Base-by-base conservation (phyloP, 805 yeast species). In the Candida manassasensis region DNA sequence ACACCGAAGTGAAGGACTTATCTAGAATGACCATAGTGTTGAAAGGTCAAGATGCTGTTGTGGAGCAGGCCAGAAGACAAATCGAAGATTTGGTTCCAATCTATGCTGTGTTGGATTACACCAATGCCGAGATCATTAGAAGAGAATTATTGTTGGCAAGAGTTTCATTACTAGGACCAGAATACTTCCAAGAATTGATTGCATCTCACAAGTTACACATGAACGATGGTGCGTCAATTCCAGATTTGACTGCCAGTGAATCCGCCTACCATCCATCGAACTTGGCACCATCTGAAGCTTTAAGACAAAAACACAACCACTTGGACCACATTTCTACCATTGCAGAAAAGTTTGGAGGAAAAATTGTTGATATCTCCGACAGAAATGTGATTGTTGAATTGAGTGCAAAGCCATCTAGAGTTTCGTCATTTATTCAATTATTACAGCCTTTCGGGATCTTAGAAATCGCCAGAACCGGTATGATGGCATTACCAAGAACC, bases 401-500 rank as follows among this genome's bases (percentile, higher is more conserved):
- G 48, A 73, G 85, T 45, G 98, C 97, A 36, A 89, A 90, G 59
- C 98, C 97, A 24, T 77, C 84, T 36, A 79, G 97, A 62, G 74
- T 93, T 44, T 71, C 90, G 29, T 79, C 94, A 27, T 89, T 89
- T 61, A 77, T 93, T 56, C 84, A 84, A 44, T 77, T 93, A 56
- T 71, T 89, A 55, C 93, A 87, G 59, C 98, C 98, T 29, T 93
- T 93, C 56, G 98, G 98, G 55, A 81, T 93, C 39, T 74, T 93
- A 53, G 98, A 93, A 66, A 84, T 90, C 51, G 96, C 97, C 29
- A 79, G 98, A 67, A 83, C 95, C 17, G 98, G 98, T 67, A 86
- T 90, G 94, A 88, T 93, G 90, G 98, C 97, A 7, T 74, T 93
- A 52, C 94, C 97, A 55, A 81, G 97, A 75, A 86, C 97, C 33